Evolutionary conservation across 2,329 filamentous ascomycete genomes (phyloP), one percentile per base, ranked within the genome.

Genomic region (Teratosphaeria destructans): DNA sequence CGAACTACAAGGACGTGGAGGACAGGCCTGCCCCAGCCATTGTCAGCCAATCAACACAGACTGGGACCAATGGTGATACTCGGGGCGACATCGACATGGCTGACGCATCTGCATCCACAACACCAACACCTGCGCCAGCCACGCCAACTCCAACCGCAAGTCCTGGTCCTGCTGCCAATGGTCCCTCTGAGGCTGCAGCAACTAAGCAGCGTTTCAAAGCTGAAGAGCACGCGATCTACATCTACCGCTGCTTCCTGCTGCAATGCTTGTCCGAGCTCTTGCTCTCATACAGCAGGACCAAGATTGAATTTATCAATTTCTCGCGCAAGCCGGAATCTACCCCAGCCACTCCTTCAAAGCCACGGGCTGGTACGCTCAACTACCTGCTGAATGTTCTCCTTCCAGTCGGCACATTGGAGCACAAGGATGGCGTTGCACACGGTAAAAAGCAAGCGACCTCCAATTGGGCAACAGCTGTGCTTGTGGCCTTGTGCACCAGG

Each of bases 221-320:
- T 0, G 91, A 96, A 56, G 88, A 96, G 37, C 91, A 99, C 72
- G 90, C 92, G 0, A 96, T 96, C 61, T 99, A 95, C 75, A 87
- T 97, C 57, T 99, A 97, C 71, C 85, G 94, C 55, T 96, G 93
- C 76, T 96, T 97, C 77, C 78, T 99, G 57, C 82, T 99, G 35
- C 91, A 94, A 71, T 96, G 92, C 69, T 78, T 99, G 47, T 87
- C 90, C 0, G 94, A 99, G 74, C 82, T 99, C 14, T 79, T 99
- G 14, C 86, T 89, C 60, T 95, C 88, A 69, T 99, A 97, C 76
- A 96, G 91, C 66, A 86, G 91, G 58, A 90, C 91, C 8, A 99
- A 99, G 79, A 85, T 99, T 52, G 95, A 99, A 72, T 97, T 99
- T 72, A 96, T 99, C 78, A 97, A 96, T 73, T 99, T 96, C 77